These are phyloP conservation scores for Alopecurus myosuroides DNA, from an alignment of 176 grass and related monocot species.

Conservation along the genomic window DNA sequence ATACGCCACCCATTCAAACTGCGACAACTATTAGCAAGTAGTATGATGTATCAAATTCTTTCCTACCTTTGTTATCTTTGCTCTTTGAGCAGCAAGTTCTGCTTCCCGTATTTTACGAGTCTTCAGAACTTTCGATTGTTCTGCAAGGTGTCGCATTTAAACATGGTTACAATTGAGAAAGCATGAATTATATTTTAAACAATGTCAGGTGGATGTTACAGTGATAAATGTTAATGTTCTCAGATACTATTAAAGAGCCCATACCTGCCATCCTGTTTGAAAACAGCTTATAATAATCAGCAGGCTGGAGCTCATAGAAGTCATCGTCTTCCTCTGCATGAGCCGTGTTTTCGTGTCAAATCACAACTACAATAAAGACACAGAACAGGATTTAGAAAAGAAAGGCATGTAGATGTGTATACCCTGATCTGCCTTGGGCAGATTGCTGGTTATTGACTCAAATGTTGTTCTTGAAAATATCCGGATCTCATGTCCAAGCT, in stretches of 20 bases:
- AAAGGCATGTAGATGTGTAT: neutral
- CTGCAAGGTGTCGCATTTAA: slow-evolving; percentile 34
- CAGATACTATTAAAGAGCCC: slow-evolving; percentile 12
- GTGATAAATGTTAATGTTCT: neutral
- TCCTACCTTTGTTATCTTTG: slow-evolving; percentile 73
- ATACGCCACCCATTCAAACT: neutral
- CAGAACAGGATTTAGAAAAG: neutral
- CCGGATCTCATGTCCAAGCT: slow-evolving; percentile 67
- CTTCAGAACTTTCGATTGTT: slow-evolving; percentile 68
- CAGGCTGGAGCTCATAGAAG: slow-evolving; percentile 89
- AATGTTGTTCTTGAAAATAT: slow-evolving; percentile 61
- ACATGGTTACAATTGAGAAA: neutral
- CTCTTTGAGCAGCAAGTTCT: slow-evolving; percentile 72
- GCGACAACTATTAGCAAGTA: neutral
- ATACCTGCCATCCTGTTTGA: slow-evolving; percentile 64
- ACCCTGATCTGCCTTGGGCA: slow-evolving; percentile 63
- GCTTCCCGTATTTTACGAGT: slow-evolving; percentile 88
- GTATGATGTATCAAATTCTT: neutral
- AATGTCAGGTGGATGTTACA: neutral
- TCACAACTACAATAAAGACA: neutral
- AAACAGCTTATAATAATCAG: slow-evolving; percentile 68
- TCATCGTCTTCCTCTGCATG: slow-evolving; percentile 80
- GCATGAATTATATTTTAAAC: neutral
- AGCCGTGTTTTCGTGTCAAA: slow-evolving; percentile 22
- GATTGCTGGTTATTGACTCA: slow-evolving; percentile 28